Evolutionary conservation across 2,329 filamentous ascomycete species (phyloP).

Genomic region (Byssothecium circinans): DNA sequence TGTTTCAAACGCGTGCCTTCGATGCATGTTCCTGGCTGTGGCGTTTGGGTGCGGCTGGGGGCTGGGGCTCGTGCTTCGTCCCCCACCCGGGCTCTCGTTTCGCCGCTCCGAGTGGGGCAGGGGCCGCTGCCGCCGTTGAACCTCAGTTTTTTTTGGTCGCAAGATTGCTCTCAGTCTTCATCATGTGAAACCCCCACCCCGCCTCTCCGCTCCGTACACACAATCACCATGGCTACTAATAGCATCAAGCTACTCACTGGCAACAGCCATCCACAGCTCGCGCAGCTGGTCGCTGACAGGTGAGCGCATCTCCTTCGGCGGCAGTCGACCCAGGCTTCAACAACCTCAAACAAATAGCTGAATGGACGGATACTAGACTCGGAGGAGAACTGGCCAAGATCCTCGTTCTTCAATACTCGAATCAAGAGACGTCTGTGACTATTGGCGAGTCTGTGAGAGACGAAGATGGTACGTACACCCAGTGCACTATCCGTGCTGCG

Average conservation of each 20-base stretch:
- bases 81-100: constrained; percentile 18
- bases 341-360: neutral
- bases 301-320: constrained; percentile 41
- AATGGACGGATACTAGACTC: constrained; percentile 54
- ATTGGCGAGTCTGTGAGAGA: constrained; percentile 96
- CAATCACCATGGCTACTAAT: constrained; percentile 64
- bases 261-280: constrained; percentile 73
- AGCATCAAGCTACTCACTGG: constrained; percentile 75
- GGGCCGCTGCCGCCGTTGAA: constrained; percentile 27
- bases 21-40: no score
- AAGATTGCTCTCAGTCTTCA: constrained; percentile 12
- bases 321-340: neutral
- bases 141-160: constrained; percentile 18
- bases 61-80: no score
- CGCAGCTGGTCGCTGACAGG: constrained; percentile 69
- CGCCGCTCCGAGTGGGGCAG: constrained; percentile 14
- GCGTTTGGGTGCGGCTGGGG: no score
- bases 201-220: neutral
- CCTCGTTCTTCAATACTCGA: constrained; percentile 80
- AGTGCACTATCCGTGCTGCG: neutral
- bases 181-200: constrained; percentile 15
- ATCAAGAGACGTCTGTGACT: constrained; percentile 85
- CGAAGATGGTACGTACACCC: constrained; percentile 72
- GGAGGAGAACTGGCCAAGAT: constrained; percentile 79
- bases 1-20: no score